These are phyloP conservation scores for Xylariaceae sp. DNA, from an alignment of 2,329 filamentous ascomycete genomes.

Conservation along the genomic window DNA sequence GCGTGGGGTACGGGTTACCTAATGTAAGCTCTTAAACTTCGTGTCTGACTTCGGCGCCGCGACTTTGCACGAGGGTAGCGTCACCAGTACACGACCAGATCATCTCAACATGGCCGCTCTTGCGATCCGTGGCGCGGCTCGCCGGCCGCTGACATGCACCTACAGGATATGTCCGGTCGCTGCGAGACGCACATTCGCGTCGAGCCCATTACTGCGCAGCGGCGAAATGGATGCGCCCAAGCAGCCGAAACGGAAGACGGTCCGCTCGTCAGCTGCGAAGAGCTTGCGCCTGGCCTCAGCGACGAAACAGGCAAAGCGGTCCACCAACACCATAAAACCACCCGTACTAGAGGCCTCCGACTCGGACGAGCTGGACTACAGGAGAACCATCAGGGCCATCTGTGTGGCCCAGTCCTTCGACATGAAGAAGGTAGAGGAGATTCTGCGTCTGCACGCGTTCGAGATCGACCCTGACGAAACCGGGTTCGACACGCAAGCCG, in stretches of 20 bases:
- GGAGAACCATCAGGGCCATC: constrained; percentile 45
- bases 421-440: constrained; percentile 52
- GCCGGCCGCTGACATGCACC: too few relatives aligned
- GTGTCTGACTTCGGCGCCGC: too few relatives aligned
- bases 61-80: too few relatives aligned
- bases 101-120: too few relatives aligned
- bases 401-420: constrained; percentile 58
- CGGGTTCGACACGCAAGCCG: constrained; percentile 53
- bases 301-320: constrained; percentile 54
- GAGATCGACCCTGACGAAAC: constrained; percentile 54
- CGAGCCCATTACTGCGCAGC: too few relatives aligned
- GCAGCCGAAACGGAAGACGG: constrained; percentile 36
- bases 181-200: too few relatives aligned
- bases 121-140: too few relatives aligned
- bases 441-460: constrained; percentile 52
- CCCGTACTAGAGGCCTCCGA: constrained; percentile 16
- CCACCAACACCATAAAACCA: constrained; percentile 33
- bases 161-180: too few relatives aligned
- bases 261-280: constrained; percentile 44
- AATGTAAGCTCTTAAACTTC: too few relatives aligned
- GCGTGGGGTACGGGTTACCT: too few relatives aligned
- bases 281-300: constrained; percentile 77
- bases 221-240: too few relatives aligned
- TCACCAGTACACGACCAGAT: too few relatives aligned
- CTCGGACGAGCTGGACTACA: constrained; percentile 33